A percentile compares a stretch with the other conserved stretches of the same genome.
These are phyloP conservation scores for Anisodus tanguticus DNA, from an alignment of 257 asterid species.

Conservation along the genomic window DNA sequence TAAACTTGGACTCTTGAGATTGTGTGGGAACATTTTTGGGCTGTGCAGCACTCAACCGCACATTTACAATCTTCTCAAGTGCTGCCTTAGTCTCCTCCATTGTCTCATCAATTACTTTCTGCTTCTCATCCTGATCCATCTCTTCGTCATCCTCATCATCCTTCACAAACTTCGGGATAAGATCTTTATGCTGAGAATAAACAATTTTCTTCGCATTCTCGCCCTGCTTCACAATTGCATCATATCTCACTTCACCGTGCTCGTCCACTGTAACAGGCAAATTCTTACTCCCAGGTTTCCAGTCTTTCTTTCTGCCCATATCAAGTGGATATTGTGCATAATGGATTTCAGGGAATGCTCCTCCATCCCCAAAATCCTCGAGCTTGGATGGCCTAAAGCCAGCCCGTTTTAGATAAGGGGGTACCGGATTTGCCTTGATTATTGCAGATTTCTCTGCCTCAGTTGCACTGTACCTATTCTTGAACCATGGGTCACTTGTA, in stretches of 20 bases:
- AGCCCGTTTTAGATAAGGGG: conserved; percentile 72
- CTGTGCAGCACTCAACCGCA: conserved; percentile 94
- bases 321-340: conserved; percentile 86
- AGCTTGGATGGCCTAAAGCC: conserved; percentile 85
- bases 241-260: conserved; percentile 79
- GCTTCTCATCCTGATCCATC: conserved; percentile 82
- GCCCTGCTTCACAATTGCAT: conserved; percentile 82
- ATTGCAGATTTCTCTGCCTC: conserved; percentile 62
- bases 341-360: conserved; percentile 41
- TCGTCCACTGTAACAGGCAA: conserved; percentile 87
- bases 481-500: conserved; percentile 59
- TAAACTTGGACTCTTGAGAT: conserved; percentile 79
- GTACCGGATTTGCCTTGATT: conserved; percentile 65
- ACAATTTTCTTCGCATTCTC: conserved; percentile 90
- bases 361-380: conserved; percentile 93
- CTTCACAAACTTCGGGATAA: conserved; percentile 77
- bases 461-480: conserved; percentile 55
- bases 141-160: conserved; percentile 54
- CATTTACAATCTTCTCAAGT: conserved; percentile 89
- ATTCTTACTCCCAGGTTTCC: conserved; percentile 65
- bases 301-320: conserved; percentile 67
- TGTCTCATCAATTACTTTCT: conserved; percentile 79
- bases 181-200: conserved; percentile 77
- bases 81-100: conserved; percentile 86
- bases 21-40: conserved; percentile 84